Conservation (phyloP, 1,139 yeast genomes). For the Suhomyces guaymorum region DNA sequence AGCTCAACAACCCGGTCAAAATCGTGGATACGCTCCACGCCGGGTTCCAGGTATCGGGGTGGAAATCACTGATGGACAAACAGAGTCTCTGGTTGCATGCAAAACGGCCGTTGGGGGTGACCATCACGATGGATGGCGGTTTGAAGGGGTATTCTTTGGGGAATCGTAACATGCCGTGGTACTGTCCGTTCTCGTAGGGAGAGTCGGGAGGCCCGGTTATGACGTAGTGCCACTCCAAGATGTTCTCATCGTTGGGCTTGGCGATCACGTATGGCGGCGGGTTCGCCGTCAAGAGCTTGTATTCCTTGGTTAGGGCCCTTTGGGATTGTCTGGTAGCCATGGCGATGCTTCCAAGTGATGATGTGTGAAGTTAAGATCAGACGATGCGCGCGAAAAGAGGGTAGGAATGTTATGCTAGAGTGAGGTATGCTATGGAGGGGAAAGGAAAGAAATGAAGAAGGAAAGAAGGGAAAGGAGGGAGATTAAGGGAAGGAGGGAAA, state of each 20-base stretch:
- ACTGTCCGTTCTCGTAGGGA: conserved; percentile 84
- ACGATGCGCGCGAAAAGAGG: too few species aligned
- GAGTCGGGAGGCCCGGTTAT: conserved; percentile 86
- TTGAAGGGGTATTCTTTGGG: conserved; percentile 89
- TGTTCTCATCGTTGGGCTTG: conserved; percentile 69
- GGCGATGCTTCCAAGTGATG: conserved; percentile 3
- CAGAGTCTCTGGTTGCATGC: conserved; percentile 78
- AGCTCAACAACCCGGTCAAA: conserved; percentile 78
- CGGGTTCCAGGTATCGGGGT: conserved; percentile 94
- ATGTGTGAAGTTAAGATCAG: too few species aligned
- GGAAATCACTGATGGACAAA: conserved; percentile 87
- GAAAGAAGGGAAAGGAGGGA: too few species aligned
- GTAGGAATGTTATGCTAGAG: too few species aligned
- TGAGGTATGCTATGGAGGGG: too few species aligned
- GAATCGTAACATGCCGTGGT: conserved; percentile 81
- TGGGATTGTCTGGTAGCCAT: conserved; percentile 55
- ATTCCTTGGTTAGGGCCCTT: conserved; percentile 71
- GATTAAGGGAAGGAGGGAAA: too few species aligned
- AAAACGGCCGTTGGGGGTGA: conserved; percentile 84
- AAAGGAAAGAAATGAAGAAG: too few species aligned
- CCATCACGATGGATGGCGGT: conserved; percentile 89
- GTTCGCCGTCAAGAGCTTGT: conserved; percentile 65
- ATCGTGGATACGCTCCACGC: conserved; percentile 93
- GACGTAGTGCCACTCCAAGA: conserved; percentile 67
- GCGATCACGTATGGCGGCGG: conserved; percentile 85